Percentiles rank a stretch among this genome's conserved stretches.
Evolutionary conservation across 306 rosid genomes (phyloP).

Genomic region (Lathyrus aphaca): DNA sequence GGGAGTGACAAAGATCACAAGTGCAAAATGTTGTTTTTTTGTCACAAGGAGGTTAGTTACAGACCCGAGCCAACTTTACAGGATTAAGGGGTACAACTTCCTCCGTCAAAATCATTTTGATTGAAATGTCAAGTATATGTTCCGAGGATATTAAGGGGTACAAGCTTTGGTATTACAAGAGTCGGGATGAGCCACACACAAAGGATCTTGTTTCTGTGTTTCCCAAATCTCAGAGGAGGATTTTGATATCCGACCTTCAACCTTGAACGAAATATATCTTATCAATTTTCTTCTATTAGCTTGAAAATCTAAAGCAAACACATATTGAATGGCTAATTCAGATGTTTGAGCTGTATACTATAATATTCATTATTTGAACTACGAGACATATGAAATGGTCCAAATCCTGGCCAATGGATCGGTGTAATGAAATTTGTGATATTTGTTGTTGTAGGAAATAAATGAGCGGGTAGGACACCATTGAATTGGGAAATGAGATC

Average conservation of each 20-base stretch:
- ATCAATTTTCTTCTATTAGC: conserved; percentile 14
- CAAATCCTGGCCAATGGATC: neutral
- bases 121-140: conserved; percentile 64
- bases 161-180: conserved; percentile 91
- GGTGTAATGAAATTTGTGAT: conserved; percentile 30
- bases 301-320: conserved; percentile 2
- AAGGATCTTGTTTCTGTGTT: conserved; percentile 81
- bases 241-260: conserved; percentile 79
- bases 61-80: no score
- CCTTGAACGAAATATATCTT: conserved; percentile 93
- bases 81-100: no score
- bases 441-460: conserved; percentile 52
- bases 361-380: neutral
- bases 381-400: conserved; percentile 1
- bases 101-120: conserved; percentile 70
- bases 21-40: no score
- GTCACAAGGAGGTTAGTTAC: no score
- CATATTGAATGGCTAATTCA: neutral
- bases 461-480: conserved; percentile 69
- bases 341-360: neutral
- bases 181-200: conserved; percentile 59
- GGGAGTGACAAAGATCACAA: no score
- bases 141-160: conserved; percentile 70
- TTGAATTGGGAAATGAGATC: conserved; percentile 69
- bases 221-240: conserved; percentile 85